Conservation (phyloP, 805 yeast species). For the Isabelozyma pseudorhagii region DNA sequence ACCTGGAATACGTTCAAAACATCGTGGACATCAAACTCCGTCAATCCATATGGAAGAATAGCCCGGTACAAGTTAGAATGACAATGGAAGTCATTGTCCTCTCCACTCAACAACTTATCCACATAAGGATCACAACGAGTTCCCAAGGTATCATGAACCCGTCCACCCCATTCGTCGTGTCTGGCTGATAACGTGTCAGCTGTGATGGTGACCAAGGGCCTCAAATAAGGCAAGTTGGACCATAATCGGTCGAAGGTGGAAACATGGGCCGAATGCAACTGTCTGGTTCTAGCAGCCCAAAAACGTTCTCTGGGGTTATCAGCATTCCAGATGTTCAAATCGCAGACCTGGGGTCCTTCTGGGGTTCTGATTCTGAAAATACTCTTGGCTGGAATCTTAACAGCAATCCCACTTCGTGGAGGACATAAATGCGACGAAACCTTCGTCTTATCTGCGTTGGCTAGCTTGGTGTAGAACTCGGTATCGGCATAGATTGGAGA, state of each 20-base stretch:
- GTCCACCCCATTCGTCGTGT: constrained; percentile 63
- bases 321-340: constrained; percentile 61
- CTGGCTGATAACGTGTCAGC: constrained; percentile 56
- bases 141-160: constrained; percentile 63
- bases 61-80: constrained; percentile 64
- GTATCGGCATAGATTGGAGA: constrained; percentile 52
- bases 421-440: constrained; percentile 43
- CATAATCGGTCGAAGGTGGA: constrained; percentile 59
- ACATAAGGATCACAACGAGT: constrained; percentile 71
- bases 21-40: constrained; percentile 66
- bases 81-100: constrained; percentile 64
- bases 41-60: constrained; percentile 55
- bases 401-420: constrained; percentile 58
- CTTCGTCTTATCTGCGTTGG: constrained; percentile 40
- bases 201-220: constrained; percentile 63
- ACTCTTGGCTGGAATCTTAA: constrained; percentile 59
- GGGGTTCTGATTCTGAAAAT: constrained; percentile 61
- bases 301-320: constrained; percentile 61
- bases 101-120: constrained; percentile 60
- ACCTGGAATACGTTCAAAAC: constrained; percentile 69
- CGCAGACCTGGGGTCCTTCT: constrained; percentile 72
- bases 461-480: constrained; percentile 44
- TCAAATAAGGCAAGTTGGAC: constrained; percentile 63
- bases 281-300: constrained; percentile 71
- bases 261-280: constrained; percentile 61